Percentiles rank a stretch among this genome's conserved stretches.
phyloP scores from a whole-genome alignment of 257 asterid species.

The Solanum gandarillasii region DNA sequence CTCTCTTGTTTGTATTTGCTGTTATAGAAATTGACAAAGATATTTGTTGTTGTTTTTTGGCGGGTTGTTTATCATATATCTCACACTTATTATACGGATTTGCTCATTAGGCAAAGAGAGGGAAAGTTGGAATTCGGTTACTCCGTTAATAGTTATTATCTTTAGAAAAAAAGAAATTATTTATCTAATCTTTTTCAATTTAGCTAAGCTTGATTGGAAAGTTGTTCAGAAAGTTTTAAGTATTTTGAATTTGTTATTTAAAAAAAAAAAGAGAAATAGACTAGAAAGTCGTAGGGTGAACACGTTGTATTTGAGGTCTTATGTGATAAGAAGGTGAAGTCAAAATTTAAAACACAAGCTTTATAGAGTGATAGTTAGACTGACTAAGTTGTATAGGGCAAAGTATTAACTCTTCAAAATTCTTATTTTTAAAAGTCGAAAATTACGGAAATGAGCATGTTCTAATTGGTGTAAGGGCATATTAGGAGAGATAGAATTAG shows the following conservation, averaged over 20 bases:
- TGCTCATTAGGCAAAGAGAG: not conserved
- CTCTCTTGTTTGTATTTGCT: not conserved
- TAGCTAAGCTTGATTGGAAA: not conserved
- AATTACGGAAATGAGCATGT: not conserved
- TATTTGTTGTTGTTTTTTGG: not conserved
- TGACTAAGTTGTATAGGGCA: not conserved
- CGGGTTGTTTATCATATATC: not conserved
- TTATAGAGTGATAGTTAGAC: not conserved
- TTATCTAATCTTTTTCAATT: no score
- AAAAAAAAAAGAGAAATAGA: not conserved
- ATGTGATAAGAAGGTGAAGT: not conserved
- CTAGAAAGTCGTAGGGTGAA: not conserved
- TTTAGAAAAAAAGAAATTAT: no score
- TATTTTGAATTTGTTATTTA: not conserved
- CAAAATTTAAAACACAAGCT: not conserved
- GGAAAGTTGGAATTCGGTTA: not conserved
- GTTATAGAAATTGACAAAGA: not conserved
- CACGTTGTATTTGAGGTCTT: not conserved
- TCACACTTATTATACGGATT: not conserved
- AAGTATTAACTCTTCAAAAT: not conserved
- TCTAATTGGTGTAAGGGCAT: not conserved
- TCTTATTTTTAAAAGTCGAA: not conserved
- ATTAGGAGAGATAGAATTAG: not conserved
- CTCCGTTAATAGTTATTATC: not conserved
- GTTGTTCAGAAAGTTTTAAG: not conserved